Conservation (phyloP, 148 eudicot species). For the Fagopyrum tataricum region DNA sequence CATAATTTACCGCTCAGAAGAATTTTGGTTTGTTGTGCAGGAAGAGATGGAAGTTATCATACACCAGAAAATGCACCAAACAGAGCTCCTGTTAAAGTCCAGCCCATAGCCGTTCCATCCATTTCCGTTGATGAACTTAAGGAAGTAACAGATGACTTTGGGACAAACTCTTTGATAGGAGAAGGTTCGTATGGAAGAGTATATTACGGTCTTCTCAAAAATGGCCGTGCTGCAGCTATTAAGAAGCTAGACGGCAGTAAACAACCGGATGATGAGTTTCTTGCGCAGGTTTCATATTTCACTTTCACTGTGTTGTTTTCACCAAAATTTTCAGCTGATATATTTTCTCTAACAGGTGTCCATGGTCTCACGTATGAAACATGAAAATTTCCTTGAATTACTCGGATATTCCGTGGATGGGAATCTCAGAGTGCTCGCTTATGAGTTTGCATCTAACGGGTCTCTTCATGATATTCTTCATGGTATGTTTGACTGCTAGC, state of each 20-base stretch:
- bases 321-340: not conserved
- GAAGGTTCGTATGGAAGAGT: constrained; percentile 92
- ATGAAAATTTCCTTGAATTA: constrained; percentile 15
- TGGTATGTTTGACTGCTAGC: constrained; percentile 1
- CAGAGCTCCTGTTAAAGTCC: constrained; percentile 38
- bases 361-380: constrained; percentile 18
- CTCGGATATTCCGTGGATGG: constrained; percentile 16
- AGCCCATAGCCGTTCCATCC: constrained; percentile 53
- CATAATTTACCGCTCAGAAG: no score
- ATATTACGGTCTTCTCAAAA: constrained; percentile 48
- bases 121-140: constrained; percentile 63
- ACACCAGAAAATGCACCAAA: constrained; percentile 33
- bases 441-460: constrained; percentile 20
- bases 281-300: constrained; percentile 51
- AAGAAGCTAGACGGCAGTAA: constrained; percentile 66
- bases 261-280: constrained; percentile 19
- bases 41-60: constrained; percentile 33
- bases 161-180: constrained; percentile 67
- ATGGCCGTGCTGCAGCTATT: constrained; percentile 66
- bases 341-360: constrained; percentile 12
- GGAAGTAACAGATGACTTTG: constrained; percentile 71
- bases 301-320: not conserved
- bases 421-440: constrained; percentile 15
- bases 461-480: constrained; percentile 16
- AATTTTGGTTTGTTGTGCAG: constrained; percentile 14